Percentiles rank a stretch among this genome's conserved stretches.
Conservation (phyloP, 2,329 filamentous ascomycete genomes). For the Cercospora nicotianae region DNA sequence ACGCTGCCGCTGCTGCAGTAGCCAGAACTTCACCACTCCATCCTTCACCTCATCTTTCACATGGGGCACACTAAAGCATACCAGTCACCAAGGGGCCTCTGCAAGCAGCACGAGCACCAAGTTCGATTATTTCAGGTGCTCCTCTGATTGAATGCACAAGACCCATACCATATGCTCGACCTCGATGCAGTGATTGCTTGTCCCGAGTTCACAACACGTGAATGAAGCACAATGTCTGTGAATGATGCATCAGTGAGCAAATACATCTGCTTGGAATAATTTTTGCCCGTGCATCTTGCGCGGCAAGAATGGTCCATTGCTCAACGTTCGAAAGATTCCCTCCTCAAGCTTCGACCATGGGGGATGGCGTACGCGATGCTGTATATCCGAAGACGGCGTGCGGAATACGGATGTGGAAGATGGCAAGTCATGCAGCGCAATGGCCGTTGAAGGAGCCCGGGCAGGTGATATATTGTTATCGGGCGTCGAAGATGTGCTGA, state of each 20-base stretch:
- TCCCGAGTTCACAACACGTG: background rate
- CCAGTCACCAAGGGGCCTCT: background rate
- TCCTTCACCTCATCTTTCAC: background rate
- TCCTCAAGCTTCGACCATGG: conserved; percentile 4
- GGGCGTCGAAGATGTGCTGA: background rate
- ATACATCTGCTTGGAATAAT: background rate
- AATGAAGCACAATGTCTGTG: background rate
- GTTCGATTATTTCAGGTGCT: background rate
- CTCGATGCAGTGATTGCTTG: background rate
- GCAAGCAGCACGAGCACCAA: background rate
- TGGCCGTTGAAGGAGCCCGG: conserved; percentile 11
- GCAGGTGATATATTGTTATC: background rate
- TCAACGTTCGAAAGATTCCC: background rate
- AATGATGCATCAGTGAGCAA: background rate
- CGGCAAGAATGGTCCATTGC: background rate
- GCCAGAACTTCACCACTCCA: background rate
- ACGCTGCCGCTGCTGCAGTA: background rate
- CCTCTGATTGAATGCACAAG: background rate
- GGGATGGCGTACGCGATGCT: conserved; percentile 29
- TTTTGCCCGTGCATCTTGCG: background rate
- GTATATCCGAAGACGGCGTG: conserved; percentile 51
- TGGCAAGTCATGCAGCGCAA: conserved; percentile 52
- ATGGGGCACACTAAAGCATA: background rate
- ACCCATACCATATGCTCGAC: background rate
- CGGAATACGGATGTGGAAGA: conserved; percentile 66